Percentiles rank a stretch among this genome's conserved stretches.
Evolutionary conservation across 306 rosid species (phyloP).

Genomic region (Cucumis cinereus): DNA sequence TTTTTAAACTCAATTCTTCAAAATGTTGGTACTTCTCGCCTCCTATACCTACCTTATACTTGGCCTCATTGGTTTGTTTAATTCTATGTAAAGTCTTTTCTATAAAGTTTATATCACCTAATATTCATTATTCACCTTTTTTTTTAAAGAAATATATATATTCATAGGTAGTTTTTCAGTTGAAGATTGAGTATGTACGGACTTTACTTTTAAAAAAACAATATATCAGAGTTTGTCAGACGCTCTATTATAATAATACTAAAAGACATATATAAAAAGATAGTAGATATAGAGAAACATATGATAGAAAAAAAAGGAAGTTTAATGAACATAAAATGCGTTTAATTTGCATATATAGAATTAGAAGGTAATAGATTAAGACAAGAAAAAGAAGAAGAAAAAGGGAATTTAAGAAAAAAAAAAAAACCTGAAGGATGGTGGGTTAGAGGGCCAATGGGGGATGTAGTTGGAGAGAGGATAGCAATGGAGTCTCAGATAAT

Average conservation of each 20-base stretch:
- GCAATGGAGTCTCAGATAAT: conserved; percentile 84
- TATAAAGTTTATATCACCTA: not conserved
- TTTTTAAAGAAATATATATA: too few species aligned
- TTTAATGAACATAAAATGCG: too few species aligned
- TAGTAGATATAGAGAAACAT: not conserved
- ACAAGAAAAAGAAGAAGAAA: not conserved
- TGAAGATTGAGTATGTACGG: not conserved
- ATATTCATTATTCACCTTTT: not conserved
- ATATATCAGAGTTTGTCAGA: not conserved
- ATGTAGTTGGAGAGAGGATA: conserved; percentile 53
- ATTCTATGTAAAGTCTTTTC: not conserved
- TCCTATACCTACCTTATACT: not conserved
- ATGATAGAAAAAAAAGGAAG: not conserved
- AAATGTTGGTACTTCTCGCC: not conserved
- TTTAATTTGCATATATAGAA: too few species aligned
- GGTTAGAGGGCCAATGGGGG: conserved; percentile 78
- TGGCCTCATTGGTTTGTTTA: not conserved
- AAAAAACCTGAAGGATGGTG: conserved; percentile 60
- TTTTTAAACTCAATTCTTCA: too few species aligned
- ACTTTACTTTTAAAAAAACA: not conserved
- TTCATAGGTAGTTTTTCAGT: not conserved
- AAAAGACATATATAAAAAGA: too few species aligned
- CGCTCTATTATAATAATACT: too few species aligned
- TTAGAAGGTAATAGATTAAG: too few species aligned
- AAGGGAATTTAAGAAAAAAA: conserved; percentile 10